These are phyloP conservation scores for Periconia sp. DNA, from an alignment of 2,329 filamentous ascomycete genomes.

Conservation along the genomic window DNA sequence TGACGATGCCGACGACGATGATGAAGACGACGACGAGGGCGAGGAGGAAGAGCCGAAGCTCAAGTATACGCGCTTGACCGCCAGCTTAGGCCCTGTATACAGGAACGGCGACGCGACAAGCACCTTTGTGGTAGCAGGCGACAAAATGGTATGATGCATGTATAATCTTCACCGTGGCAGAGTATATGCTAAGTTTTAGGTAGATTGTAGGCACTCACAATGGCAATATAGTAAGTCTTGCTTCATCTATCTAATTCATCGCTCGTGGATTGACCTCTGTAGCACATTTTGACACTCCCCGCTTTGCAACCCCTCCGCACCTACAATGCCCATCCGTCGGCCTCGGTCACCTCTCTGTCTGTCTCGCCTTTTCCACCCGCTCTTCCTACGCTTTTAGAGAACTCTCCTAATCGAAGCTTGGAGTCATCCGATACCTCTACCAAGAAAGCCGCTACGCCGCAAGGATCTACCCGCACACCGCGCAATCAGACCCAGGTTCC, in stretches of 20 bases:
- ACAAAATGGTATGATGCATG: conserved; percentile 79
- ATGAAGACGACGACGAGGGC: conserved; percentile 47
- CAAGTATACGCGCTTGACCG: conserved; percentile 88
- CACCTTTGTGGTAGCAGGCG: conserved; percentile 83
- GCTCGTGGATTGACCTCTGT: conserved; percentile 14
- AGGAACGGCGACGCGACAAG: conserved; percentile 95
- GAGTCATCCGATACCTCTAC: conserved; percentile 32
- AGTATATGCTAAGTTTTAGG: conserved; percentile 45
- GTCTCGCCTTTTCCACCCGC: conserved; percentile 80
- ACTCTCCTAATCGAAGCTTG: conserved; percentile 19
- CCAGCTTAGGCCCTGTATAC: conserved; percentile 77
- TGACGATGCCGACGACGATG: conserved; percentile 48
- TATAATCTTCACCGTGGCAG: conserved; percentile 61
- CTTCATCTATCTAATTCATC: background rate
- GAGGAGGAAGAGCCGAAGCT: conserved; percentile 86
- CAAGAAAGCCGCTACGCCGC: conserved; percentile 38
- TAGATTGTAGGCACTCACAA: conserved; percentile 94
- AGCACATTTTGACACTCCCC: conserved; percentile 86
- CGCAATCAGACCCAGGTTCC: conserved; percentile 62
- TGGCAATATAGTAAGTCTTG: conserved; percentile 81
- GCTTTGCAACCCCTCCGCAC: conserved; percentile 78
- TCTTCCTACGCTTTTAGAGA: conserved; percentile 39
- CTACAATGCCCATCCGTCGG: conserved; percentile 84
- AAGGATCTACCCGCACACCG: conserved; percentile 46
- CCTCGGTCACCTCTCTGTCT: conserved; percentile 86